A percentile compares a stretch with the other conserved stretches of the same genome.
Conservation (phyloP, 2,329 filamentous ascomycete species). For the Exophiala bonariae region DNA sequence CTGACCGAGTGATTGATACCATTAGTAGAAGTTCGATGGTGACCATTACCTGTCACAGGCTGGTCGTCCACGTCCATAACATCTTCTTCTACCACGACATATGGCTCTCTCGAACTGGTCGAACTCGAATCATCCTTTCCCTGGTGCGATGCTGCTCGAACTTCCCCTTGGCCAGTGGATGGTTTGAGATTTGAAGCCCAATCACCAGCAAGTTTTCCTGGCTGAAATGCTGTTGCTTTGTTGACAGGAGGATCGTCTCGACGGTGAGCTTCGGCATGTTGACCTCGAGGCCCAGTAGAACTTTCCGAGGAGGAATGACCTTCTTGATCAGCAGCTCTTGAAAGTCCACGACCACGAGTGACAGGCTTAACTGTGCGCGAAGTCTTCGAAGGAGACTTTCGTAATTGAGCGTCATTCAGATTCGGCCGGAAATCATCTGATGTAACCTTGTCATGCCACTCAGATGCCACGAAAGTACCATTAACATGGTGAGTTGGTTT, state of each 20-base stretch:
- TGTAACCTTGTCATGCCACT: slow-evolving; percentile 41
- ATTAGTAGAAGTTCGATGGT: slow-evolving; percentile 2
- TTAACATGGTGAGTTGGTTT: slow-evolving; percentile 34
- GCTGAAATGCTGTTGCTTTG: slow-evolving; percentile 21
- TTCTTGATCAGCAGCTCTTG: slow-evolving; percentile 13
- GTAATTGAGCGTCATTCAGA: slow-evolving; percentile 29
- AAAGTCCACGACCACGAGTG: slow-evolving; percentile 17
- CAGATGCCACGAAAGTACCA: slow-evolving; percentile 39
- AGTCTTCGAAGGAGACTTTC: slow-evolving; percentile 26
- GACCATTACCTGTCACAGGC: slow-evolving; percentile 21
- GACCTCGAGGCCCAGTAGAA: slow-evolving; percentile 20
- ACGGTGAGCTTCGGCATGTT: slow-evolving; percentile 4
- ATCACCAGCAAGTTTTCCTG: slow-evolving; percentile 23
- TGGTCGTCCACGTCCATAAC: slow-evolving; percentile 50
- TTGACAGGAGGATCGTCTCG: neutral
- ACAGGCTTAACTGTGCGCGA: slow-evolving; percentile 20
- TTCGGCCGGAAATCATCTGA: slow-evolving; percentile 36
- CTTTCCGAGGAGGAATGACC: slow-evolving; percentile 12
- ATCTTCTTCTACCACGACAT: slow-evolving; percentile 31
- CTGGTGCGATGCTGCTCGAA: neutral
- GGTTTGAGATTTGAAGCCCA: slow-evolving; percentile 17
- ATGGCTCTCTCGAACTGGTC: slow-evolving; percentile 15
- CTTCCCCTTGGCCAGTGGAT: neutral
- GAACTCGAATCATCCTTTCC: slow-evolving; percentile 4
- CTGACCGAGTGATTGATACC: slow-evolving; percentile 1